Evolutionary conservation across 495 filamentous ascomycete species (phyloP).

Genomic region (Aeminium ludgeri): DNA sequence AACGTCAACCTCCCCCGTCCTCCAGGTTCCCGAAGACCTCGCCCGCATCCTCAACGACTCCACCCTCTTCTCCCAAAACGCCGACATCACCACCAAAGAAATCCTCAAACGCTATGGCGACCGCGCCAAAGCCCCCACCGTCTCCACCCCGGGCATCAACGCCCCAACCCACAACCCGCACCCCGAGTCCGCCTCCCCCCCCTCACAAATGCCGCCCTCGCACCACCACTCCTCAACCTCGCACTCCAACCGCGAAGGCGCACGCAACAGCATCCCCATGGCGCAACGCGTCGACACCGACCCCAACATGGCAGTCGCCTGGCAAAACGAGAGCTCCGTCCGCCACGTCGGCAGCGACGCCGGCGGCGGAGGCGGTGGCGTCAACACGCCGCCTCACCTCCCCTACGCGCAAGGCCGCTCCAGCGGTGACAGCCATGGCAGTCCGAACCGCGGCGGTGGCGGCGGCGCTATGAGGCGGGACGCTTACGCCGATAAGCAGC

Average conservation of each 20-base stretch:
- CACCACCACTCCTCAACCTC: not conserved
- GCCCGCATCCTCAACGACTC: slow-evolving; percentile 71
- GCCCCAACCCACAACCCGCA: not conserved
- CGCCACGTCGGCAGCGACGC: slow-evolving; percentile 12
- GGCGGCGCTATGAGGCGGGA: slow-evolving; percentile 2
- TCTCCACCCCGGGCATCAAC: slow-evolving; percentile 5
- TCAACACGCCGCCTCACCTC: slow-evolving; percentile 2
- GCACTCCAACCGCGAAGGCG: too few relatives aligned
- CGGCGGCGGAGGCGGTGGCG: not conserved
- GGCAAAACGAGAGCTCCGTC: slow-evolving; percentile 18
- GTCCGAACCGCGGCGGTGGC: slow-evolving; percentile 6
- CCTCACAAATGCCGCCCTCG: not conserved
- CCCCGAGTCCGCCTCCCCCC: slow-evolving; percentile 5
- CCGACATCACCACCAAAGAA: slow-evolving; percentile 89
- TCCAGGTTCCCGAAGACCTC: slow-evolving; percentile 79
- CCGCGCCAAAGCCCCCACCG: slow-evolving; percentile 11
- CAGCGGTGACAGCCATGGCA: slow-evolving; percentile 6
- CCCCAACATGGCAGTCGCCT: slow-evolving; percentile 8
- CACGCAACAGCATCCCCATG: not conserved
- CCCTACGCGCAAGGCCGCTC: slow-evolving; percentile 6
- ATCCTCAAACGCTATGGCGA: slow-evolving; percentile 41
- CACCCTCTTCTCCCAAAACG: slow-evolving; percentile 57
- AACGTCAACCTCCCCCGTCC: not conserved
- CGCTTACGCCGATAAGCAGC: slow-evolving; percentile 9
- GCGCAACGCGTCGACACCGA: slow-evolving; percentile 14